Evolutionary conservation across 2,329 filamentous ascomycete species (phyloP).

Genomic region (Shiraia bambusicola): DNA sequence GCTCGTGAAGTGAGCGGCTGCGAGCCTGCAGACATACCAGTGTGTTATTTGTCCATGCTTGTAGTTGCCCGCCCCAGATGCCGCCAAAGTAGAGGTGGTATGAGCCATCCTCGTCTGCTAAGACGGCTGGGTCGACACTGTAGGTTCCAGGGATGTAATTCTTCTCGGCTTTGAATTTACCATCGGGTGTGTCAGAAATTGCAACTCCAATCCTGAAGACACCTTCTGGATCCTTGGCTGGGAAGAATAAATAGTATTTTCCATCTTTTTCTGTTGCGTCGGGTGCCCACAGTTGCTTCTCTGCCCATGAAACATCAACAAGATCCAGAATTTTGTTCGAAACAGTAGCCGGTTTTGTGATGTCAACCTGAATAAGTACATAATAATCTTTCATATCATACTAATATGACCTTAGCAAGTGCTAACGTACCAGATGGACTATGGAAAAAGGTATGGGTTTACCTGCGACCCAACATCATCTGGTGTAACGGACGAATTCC

Average conservation of each 20-base stretch:
- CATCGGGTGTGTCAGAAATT: slow-evolving; percentile 61
- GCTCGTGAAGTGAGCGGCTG: too few relatives aligned
- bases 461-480: background rate
- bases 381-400: slow-evolving; percentile 83
- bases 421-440: too few relatives aligned
- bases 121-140: slow-evolving; percentile 72
- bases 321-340: slow-evolving; percentile 54
- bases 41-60: slow-evolving; percentile 65
- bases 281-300: slow-evolving; percentile 76
- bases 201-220: slow-evolving; percentile 76
- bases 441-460: background rate
- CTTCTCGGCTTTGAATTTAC: slow-evolving; percentile 67
- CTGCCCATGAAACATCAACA: slow-evolving; percentile 70
- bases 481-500: slow-evolving; percentile 1
- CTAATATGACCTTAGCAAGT: slow-evolving; percentile 52
- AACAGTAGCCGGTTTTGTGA: slow-evolving; percentile 62
- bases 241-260: slow-evolving; percentile 75
- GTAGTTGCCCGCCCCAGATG: slow-evolving; percentile 75
- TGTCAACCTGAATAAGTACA: slow-evolving; percentile 64
- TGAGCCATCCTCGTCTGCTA: slow-evolving; percentile 66
- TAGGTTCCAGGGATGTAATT: slow-evolving; percentile 66
- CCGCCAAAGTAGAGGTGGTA: slow-evolving; percentile 74
- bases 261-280: slow-evolving; percentile 68
- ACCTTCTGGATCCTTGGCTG: slow-evolving; percentile 66
- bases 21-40: too few relatives aligned